A percentile compares a stretch with the other conserved stretches of the same genome.
Evolutionary conservation across 2,329 filamentous ascomycete genomes (phyloP).

Genomic region (Phoma sp.): DNA sequence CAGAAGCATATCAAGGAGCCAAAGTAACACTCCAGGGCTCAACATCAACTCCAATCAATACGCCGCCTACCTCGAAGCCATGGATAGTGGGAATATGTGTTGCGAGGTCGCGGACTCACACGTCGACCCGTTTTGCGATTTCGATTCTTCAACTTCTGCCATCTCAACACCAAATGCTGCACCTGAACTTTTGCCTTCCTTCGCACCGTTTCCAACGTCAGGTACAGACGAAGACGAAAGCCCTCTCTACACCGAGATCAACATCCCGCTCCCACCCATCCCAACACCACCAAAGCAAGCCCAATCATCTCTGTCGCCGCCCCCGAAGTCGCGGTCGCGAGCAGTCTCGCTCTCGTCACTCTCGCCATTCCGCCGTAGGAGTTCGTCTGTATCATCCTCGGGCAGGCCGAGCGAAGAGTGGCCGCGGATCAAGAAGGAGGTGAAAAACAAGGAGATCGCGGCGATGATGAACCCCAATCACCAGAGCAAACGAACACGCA

Average conservation of each 20-base stretch:
- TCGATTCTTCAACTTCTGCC: slow-evolving; percentile 3
- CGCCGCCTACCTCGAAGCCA: not conserved
- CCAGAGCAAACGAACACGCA: slow-evolving; percentile 25
- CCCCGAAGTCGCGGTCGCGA: slow-evolving; percentile 22
- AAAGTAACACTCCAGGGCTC: not conserved
- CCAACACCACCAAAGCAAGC: slow-evolving; percentile 16
- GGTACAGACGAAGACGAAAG: slow-evolving; percentile 27
- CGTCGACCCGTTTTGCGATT: slow-evolving; percentile 8
- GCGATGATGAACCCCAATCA: slow-evolving; percentile 36
- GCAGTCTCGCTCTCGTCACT: slow-evolving; percentile 34
- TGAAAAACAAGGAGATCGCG: slow-evolving; percentile 30
- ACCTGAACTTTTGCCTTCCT: slow-evolving; percentile 2
- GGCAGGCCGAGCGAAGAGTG: slow-evolving; percentile 12
- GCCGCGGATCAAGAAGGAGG: slow-evolving; percentile 31
- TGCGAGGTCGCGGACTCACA: slow-evolving; percentile 6
- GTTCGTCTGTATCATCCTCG: slow-evolving; percentile 18
- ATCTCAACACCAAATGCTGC: slow-evolving; percentile 5
- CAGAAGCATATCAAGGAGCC: not conserved
- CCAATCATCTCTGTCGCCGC: slow-evolving; percentile 10
- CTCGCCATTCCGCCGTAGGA: slow-evolving; percentile 30
- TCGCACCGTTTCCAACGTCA: not conserved
- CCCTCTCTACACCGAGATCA: slow-evolving; percentile 45
- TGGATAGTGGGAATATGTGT: slow-evolving; percentile 10
- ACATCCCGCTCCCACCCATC: slow-evolving; percentile 39
- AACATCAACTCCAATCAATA: too few species aligned